These are phyloP conservation scores for Mycosphaerella arachidis DNA, from an alignment of 2,329 filamentous ascomycete genomes.

Conservation along the genomic window DNA sequence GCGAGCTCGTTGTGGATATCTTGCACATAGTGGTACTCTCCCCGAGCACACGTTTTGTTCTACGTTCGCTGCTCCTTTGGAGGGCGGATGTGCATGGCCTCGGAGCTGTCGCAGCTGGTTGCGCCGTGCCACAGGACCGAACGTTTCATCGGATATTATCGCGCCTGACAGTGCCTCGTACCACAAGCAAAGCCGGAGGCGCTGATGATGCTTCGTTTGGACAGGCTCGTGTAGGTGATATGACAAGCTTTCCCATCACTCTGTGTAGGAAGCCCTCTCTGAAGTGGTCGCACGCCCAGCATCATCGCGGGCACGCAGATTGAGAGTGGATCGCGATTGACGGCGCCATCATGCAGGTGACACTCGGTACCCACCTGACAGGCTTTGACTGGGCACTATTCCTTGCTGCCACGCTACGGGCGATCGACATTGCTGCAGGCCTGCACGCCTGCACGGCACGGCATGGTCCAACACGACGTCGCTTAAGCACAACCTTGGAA, in stretches of 20 bases:
- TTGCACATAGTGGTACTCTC: not conserved
- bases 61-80: not conserved
- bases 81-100: not conserved
- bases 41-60: not conserved
- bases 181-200: not conserved
- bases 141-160: not conserved
- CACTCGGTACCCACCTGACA: not conserved
- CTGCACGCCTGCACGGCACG: not conserved
- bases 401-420: slow-evolving; percentile 2
- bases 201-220: no score
- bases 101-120: not conserved
- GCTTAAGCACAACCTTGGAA: slow-evolving; percentile 1
- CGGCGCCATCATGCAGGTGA: not conserved
- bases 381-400: not conserved
- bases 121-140: not conserved
- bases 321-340: slow-evolving; percentile 1
- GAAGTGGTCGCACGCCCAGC: not conserved
- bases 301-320: not conserved
- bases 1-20: not conserved
- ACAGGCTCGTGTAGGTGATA: not conserved
- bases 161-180: not conserved
- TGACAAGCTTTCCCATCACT: not conserved
- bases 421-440: slow-evolving; percentile 1
- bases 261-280: not conserved
- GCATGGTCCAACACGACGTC: slow-evolving; percentile 3